Evolutionary conservation across 495 filamentous ascomycete species (phyloP), one percentile per base, ranked within the genome.

Genomic region (Terfezia boudieri): DNA sequence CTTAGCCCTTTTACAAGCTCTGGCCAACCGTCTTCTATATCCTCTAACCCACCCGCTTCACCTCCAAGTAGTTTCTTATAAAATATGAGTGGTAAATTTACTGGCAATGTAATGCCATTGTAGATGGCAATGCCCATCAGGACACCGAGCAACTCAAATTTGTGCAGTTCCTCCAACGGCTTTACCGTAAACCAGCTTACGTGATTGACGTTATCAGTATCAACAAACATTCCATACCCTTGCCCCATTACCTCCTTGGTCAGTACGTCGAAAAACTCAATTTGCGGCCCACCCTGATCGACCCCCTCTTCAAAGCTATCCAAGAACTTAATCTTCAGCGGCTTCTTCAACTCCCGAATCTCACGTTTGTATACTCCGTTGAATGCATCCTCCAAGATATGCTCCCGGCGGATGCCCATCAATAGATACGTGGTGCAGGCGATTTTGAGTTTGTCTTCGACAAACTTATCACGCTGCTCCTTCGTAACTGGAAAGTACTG

Each of bases 281-380:
- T 87, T 57, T 93, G 86, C 4, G 96, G 86, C 51, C 90, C 90
- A 53, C 90, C 90, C 55, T 87, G 83, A 67, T 98, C 90, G 17
- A 89, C 73, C 1, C 90, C 90, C 61, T 92, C 82, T 67, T 95
- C 90, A 14, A 86, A 85, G 20, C 79, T 73, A 63, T 83, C 81
- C 5, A 84, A 85, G 59, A 96, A 78, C 49, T 83, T 78, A 35
- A 98, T 82, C 57, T 93, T 94, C 32, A 98, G 69, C 0, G 90
- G 90, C 36, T 82, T 76, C 67, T 86, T 71, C 5, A 96, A 70
- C 67, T 94, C 84, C 26, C 84, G 75, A 58, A 78, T 76, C 67
- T 93, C 80, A 43, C 86, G 76, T 38, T 83, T 74, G 84, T 88
- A 94, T 10, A 96, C 72, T 63, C 93, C 84, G 61, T 94, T 78